Base-by-base conservation (phyloP, 1,284 basidiomycete genomes). In the Rhodotorula sp. region DNA sequence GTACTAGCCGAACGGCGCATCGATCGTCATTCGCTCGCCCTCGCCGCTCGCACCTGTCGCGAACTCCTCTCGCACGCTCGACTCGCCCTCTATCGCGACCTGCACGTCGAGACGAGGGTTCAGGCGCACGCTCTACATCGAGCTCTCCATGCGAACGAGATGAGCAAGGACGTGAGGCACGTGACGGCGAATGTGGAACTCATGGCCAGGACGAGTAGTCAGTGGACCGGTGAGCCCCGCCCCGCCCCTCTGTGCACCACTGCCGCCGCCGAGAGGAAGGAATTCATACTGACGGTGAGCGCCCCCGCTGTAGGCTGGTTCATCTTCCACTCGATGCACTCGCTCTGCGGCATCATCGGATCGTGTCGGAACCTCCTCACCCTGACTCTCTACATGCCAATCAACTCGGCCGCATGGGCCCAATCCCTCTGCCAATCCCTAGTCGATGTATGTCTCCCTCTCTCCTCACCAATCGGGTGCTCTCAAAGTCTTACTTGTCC, bases 311-410 rank as follows among this genome's bases (percentile, higher is more conserved):
- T 67, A 73, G 71, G 72, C 16, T 76, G 74, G 74, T 76, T 76
- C 62, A 56, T 74, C 31, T 76, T 76, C 48, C 74, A 76, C 58
- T 76, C 74, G 66, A 71, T 76, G 69, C 74, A 76, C 68, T 72
- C 72, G 4, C 54, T 76, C 16, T 76, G 74, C 62, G 74, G 74
- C 54, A 76, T 76, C 57, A 72, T 76, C 48, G 72, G 72, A 5
- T 70, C 68, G 28, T 76, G 74, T 56, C 67, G 74, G 3, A 49
- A 63, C 10, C 63, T 76, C 49, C 60, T 74, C 43, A 57, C 49
- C 5, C 55, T 76, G 47, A 74, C 74, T 5, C 57, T 76, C 23
- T 70, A 64, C 60, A 60, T 74, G n/a, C 72, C 72, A 14, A 50
- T 61, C 52, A 66, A 71, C 14, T 62, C 67, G 26, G 58, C 68